Percentiles rank a stretch among this genome's conserved stretches.
phyloP scores from a whole-genome alignment of 805 yeast species.

The Yarrowia alimentaria region DNA sequence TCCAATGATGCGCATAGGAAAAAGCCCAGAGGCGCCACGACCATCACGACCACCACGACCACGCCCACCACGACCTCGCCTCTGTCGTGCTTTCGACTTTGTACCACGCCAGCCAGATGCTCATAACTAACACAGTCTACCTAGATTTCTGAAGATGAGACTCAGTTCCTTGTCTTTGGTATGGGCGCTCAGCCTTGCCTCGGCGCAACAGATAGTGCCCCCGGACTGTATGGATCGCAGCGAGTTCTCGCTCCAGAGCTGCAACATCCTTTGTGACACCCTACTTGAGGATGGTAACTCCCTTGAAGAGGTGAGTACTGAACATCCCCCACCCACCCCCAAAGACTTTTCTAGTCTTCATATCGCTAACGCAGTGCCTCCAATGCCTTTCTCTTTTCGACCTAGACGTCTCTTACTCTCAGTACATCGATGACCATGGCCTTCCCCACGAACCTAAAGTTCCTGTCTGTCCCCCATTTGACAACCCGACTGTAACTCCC shows the following conservation, averaged over 20 bases:
- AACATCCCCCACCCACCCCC: too few relatives aligned
- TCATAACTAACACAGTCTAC: constrained; percentile 6
- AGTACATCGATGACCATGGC: constrained; percentile 1
- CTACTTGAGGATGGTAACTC: background rate
- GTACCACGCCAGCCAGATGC: too few relatives aligned
- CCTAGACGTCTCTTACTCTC: background rate
- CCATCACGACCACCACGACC: too few relatives aligned
- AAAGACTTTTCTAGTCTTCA: too few relatives aligned
- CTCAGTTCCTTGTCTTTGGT: constrained; percentile 1
- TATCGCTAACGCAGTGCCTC: constrained; percentile 18
- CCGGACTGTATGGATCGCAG: constrained; percentile 2
- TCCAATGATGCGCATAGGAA: too few relatives aligned
- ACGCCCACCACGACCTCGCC: too few relatives aligned
- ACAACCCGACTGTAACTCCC: background rate
- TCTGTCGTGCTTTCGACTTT: too few relatives aligned
- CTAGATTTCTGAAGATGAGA: too few relatives aligned
- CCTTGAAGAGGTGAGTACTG: constrained; percentile 5
- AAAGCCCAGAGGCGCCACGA: too few relatives aligned
- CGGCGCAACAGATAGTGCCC: background rate
- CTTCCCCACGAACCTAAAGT: background rate
- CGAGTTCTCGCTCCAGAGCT: background rate
- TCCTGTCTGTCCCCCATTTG: background rate
- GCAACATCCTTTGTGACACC: constrained; percentile 1
- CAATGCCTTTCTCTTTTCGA: constrained; percentile 11
- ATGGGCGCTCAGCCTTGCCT: constrained; percentile 2